Evolutionary conservation across 495 filamentous ascomycete species (phyloP), one percentile per base, ranked within the genome.

Genomic region (Monascus purpureus): DNA sequence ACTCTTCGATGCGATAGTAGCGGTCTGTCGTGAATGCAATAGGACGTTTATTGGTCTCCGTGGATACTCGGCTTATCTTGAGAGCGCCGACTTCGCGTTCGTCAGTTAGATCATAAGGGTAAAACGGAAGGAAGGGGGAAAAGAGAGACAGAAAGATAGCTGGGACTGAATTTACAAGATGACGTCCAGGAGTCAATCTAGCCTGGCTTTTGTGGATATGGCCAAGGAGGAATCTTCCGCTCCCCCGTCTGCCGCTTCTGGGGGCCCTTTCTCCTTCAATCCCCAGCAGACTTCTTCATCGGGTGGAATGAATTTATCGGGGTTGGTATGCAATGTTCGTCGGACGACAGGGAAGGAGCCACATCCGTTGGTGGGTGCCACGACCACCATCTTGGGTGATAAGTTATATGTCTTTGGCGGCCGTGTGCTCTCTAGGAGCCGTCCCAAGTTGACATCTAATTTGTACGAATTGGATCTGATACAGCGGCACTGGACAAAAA

Each of bases 341-440:
- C 66, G 75, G 36, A 95, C 90, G 11, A 95, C 88, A 1, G 90
- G 90, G 18, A 72, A 77, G 37, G 85, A 96, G 47, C 92, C 90
- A 4, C 83, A 80, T 38, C 77, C 90, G 8, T 60, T 95, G 2
- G 90, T 97, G 3, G 90, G 90, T 2, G 88, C 90, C 2, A 93
- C 92, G 0, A 96, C 92, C 0, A 96, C 92, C 0, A 80, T 96
- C 31, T 46, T 97, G 14, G 86, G 85, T 7, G 90, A 97, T 50
- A 93, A 83, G 48, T 64, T 97, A 20, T 97, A 93, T 52, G 86
- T 95, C 4, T 96, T 96, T 55, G 90, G 90, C 9, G 90, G 90
- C 12, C 75, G 88, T 29, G 72, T 87, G 38, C 59, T 97, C 24
- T 93, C 88, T 9, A 65, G 82, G 39, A 81, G 74, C 36, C 72